phyloP scores from a whole-genome alignment of 164 flowering plant genomes.

The Chloranthus sessilifolius region DNA sequence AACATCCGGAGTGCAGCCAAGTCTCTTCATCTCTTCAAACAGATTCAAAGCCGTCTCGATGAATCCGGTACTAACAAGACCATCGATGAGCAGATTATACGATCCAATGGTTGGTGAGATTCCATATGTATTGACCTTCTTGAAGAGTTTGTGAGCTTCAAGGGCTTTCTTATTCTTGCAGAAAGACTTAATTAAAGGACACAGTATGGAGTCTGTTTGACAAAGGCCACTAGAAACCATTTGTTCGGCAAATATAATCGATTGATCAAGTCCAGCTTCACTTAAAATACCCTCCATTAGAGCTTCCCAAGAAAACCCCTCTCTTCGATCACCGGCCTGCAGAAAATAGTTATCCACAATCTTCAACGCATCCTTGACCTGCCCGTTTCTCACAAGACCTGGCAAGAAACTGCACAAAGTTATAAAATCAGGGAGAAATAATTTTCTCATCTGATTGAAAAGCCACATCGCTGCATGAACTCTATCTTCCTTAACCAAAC shows the following conservation, averaged over 20 bases:
- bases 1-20: constrained; percentile 53
- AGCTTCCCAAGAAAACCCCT: constrained; percentile 54
- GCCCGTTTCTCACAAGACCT: constrained; percentile 47
- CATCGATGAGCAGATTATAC: constrained; percentile 56
- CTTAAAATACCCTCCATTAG: constrained; percentile 49
- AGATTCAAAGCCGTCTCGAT: constrained; percentile 45
- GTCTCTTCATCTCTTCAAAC: constrained; percentile 62
- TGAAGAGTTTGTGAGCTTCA: constrained; percentile 49
- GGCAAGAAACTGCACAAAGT: constrained; percentile 80
- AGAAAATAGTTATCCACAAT: constrained; percentile 33
- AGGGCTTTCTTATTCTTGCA: constrained; percentile 43
- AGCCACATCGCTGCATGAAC: constrained; percentile 61
- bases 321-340: constrained; percentile 17
- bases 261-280: constrained; percentile 44
- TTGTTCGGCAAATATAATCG: constrained; percentile 49
- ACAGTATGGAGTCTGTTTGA: constrained; percentile 43
- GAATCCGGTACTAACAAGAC: constrained; percentile 46
- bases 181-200: constrained; percentile 46
- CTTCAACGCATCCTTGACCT: constrained; percentile 52
- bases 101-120: constrained; percentile 38
- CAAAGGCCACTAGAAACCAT: constrained; percentile 41
- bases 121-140: constrained; percentile 39
- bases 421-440: constrained; percentile 51
- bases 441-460: constrained; percentile 84
- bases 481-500: constrained; percentile 52